phyloP scores from a whole-genome alignment of 352 stramenopile genomes.

The Pythium pyrilobum region DNA sequence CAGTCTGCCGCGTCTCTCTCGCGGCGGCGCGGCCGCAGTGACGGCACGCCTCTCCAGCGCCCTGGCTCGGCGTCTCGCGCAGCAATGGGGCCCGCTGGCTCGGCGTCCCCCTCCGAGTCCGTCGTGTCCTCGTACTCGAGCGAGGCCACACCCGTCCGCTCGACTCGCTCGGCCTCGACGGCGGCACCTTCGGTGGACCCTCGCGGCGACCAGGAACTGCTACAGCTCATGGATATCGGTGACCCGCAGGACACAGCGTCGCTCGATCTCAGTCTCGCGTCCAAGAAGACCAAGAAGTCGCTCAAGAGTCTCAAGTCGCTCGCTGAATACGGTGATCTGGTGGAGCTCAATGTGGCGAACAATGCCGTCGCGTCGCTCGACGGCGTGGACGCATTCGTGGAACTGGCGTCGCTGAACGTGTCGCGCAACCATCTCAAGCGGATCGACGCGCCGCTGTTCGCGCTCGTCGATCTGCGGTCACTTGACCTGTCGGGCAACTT shows the following conservation, averaged over 20 bases:
- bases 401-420: conserved; percentile 42
- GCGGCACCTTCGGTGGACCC: conserved; percentile 5
- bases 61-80: background rate
- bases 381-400: conserved; percentile 42
- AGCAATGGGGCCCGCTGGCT: background rate
- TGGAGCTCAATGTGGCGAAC: conserved; percentile 53
- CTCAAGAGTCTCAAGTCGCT: conserved; percentile 61
- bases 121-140: background rate
- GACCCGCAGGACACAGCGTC: conserved; percentile 19
- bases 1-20: background rate
- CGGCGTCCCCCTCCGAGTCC: conserved; percentile 6
- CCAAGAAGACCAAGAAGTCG: conserved; percentile 42
- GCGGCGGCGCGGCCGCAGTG: conserved; percentile 13
- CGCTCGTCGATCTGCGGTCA: conserved; percentile 31
- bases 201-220: conserved; percentile 23
- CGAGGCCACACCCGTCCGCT: conserved; percentile 2
- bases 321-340: conserved; percentile 32
- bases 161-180: conserved; percentile 9
- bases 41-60: background rate
- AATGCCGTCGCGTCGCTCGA: conserved; percentile 55
- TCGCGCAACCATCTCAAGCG: conserved; percentile 72
- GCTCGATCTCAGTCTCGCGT: conserved; percentile 40
- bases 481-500: conserved; percentile 80
- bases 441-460: conserved; percentile 40
- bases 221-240: conserved; percentile 18